Base-by-base conservation (phyloP, 2,329 filamentous ascomycete genomes). In the Laburnicola sp. region DNA sequence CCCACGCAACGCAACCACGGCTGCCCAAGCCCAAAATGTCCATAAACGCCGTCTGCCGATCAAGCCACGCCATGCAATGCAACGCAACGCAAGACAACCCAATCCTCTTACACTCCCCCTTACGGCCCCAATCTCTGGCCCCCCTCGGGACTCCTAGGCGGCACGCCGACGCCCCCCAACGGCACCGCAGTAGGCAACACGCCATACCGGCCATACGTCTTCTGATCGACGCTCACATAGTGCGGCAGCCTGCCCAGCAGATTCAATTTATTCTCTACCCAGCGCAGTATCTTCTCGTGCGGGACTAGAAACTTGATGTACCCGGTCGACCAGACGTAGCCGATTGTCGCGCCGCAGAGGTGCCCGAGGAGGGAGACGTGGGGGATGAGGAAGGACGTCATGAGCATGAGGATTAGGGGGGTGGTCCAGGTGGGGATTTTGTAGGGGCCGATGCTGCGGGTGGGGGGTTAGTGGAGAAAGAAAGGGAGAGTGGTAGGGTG, bases 161-260 rank as follows among this genome's bases (percentile, higher is more conserved):
- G 47, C 27, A 37, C 27, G 3, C 26, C 47, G 48, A 64, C 54
- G 11, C 43, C 59, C 2, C 53, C 56, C 40, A 66, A 45, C 3
- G 62, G 56, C 25, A 65, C 56, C 11, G 64, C 54, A 3, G 60
- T 69, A 3, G 92, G 93, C 50, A 97, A 77, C 10, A 97, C 88
- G 2, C 93, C 93, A 64, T 96, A 97, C 46, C 93, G 82, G 6
- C 93, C 93, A 66, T 93, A 96, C 4, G 90, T 96, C 80, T 96
- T 97, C 74, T 96, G 92, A 67, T 97, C 93, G 11, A 97, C 86
- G 50, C 89, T 95, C 41, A 97, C 88, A 66, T 96, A 97, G 74
- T 96, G 90, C 38, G 93, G 93, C 25, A 97, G 75, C 52, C 91
- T 82, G 21, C 86, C 89, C 22, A 96, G 79, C 7, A 97, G 80